Evolutionary conservation across 371 early-diverging fungal species (phyloP).

Genomic region (Rhizopus delemar): DNA sequence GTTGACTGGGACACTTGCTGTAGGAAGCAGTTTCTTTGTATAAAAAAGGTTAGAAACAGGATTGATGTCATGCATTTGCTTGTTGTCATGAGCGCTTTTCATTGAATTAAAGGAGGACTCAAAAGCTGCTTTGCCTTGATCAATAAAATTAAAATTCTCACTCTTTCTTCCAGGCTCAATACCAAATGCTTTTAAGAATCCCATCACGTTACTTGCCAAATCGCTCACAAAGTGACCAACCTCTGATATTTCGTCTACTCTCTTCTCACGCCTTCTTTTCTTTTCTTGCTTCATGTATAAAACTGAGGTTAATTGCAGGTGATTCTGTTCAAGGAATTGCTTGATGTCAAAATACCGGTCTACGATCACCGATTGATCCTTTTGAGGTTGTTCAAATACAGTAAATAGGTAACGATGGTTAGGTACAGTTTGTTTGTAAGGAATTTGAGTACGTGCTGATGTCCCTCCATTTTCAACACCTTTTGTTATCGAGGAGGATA

Average conservation of each 20-base stretch:
- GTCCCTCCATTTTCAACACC: conserved; percentile 4
- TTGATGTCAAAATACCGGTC: conserved; percentile 6
- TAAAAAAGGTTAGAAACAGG: neutral
- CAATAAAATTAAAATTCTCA: neutral
- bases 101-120: neutral
- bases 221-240: neutral
- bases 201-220: neutral
- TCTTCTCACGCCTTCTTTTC: neutral
- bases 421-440: conserved; percentile 6
- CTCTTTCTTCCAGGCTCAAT: neutral
- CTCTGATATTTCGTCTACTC: neutral
- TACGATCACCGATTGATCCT: conserved; percentile 6
- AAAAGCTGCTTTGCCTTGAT: neutral
- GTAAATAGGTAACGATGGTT: conserved; percentile 33
- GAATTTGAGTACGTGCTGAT: neutral
- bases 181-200: neutral
- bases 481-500: neutral
- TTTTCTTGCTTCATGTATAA: conserved; percentile 16
- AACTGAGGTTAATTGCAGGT: conserved; percentile 23
- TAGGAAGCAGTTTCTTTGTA: too few species aligned
- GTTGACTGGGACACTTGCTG: neutral
- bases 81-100: neutral
- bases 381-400: conserved; percentile 27
- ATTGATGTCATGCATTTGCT: neutral
- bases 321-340: conserved; percentile 23